Evolutionary conservation across 768 basidiomycete genomes (phyloP).

Genomic region (Tylopilus plumbeoviolaceoides): DNA sequence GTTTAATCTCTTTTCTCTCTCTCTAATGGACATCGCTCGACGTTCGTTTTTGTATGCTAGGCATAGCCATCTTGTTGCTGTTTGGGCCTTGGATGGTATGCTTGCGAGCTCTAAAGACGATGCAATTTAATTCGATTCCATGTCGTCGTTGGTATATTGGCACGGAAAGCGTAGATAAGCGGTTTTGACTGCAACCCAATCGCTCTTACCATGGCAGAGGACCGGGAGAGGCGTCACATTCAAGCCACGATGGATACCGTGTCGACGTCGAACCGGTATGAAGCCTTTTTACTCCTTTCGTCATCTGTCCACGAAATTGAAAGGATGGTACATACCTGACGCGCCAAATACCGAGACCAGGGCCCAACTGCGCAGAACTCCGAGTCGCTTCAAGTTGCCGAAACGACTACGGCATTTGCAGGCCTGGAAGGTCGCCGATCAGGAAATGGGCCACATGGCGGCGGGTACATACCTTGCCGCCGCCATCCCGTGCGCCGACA

Average conservation of each 20-base stretch:
- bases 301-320: not conserved
- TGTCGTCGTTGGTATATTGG: not conserved
- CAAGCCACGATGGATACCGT: too few relatives aligned
- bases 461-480: too few relatives aligned
- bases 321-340: not conserved
- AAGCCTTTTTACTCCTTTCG: not conserved
- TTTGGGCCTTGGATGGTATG: slow-evolving; percentile 5
- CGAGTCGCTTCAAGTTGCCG: too few relatives aligned
- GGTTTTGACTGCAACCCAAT: not conserved
- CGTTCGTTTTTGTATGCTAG: slow-evolving; percentile 6
- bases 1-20: not conserved
- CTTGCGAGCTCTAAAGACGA: slow-evolving; percentile 3
- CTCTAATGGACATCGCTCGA: slow-evolving; percentile 7
- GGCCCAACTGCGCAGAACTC: not conserved
- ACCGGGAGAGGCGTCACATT: not conserved
- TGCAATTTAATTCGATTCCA: not conserved
- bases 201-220: too few relatives aligned
- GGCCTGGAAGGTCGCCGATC: not conserved
- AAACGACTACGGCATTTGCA: not conserved
- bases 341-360: too few relatives aligned
- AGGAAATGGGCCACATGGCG: not conserved
- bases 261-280: not conserved
- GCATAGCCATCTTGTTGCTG: not conserved
- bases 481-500: too few relatives aligned
- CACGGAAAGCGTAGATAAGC: too few relatives aligned